Evolutionary conservation across 176 grass and related monocot species (phyloP).

Genomic region (Musa acuminata): DNA sequence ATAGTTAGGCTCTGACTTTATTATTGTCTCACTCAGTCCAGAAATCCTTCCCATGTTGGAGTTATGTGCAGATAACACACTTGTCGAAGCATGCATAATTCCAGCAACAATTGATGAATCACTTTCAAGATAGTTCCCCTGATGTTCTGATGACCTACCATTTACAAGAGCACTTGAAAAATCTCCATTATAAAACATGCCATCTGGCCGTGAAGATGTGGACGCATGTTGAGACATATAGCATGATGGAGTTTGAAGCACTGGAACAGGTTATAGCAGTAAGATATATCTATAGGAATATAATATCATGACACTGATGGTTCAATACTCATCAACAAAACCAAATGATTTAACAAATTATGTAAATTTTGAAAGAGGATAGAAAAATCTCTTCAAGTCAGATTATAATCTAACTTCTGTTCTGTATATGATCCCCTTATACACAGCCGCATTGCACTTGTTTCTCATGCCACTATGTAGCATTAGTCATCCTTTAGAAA

Average conservation of each 20-base stretch:
- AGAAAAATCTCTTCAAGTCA: neutral
- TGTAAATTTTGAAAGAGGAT: neutral
- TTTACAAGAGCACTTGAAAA: constrained; percentile 50
- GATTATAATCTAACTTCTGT: too few relatives aligned
- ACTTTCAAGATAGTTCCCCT: constrained; percentile 50
- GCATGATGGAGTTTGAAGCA: constrained; percentile 44
- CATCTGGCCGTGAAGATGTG: constrained; percentile 48
- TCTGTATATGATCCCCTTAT: too few relatives aligned
- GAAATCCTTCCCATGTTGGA: constrained; percentile 40
- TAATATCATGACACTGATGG: neutral
- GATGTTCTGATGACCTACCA: constrained; percentile 32
- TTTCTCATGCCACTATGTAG: too few relatives aligned
- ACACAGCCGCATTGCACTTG: too few relatives aligned
- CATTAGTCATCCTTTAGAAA: too few relatives aligned
- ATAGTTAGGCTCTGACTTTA: constrained; percentile 75
- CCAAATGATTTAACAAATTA: neutral
- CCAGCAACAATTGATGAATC: constrained; percentile 36
- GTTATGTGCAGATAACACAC: constrained; percentile 43
- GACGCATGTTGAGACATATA: constrained; percentile 39
- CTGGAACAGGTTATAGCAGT: constrained; percentile 33
- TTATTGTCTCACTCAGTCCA: constrained; percentile 51
- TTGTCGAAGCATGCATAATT: constrained; percentile 40
- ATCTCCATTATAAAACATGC: constrained; percentile 50
- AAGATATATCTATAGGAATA: neutral
- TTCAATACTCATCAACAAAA: neutral